Evolutionary conservation across 2,329 filamentous ascomycete genomes (phyloP), one percentile per base, ranked within the genome.

Genomic region (Clonostachys byssicola): DNA sequence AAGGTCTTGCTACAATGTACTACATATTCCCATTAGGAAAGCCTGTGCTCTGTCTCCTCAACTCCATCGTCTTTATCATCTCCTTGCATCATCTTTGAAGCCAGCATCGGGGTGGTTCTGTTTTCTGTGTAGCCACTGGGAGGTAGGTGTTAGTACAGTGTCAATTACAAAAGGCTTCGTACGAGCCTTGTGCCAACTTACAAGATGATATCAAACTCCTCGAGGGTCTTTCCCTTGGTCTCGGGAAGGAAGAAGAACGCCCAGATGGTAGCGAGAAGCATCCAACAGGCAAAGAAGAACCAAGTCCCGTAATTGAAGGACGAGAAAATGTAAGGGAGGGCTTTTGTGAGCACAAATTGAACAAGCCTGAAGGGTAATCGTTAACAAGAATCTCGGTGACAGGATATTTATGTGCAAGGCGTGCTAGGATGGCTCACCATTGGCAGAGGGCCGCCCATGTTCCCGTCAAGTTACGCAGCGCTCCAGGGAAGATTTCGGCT

Each of bases 231-330:
- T 47, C 77, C 77, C 55, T 78, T 80, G 6, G 77, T 80, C 58
- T 80, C 76, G 1, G 77, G 77, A 3, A 80, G 58, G 46, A 78
- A 70, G 59, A 78, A 73, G 51, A 67, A 79, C 4, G 73, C 68
- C 62, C 73, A 80, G 23, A 74, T 48, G 10, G 68, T 64, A 6
- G 73, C 72, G 12, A 68, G 55, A 7, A 80, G 59, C 65, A 78
- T 77, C 55, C 73, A 68, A 3, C 66, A 66, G 1, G 74, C 77
- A 51, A 81, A 81, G 63, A 81, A 79, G 60, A 79, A 78, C 66
- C 75, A 81, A 2, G 74, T 75, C 6, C 77, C 78, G 54, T 72
- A 80, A 18, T 64, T 62, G 10, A 73, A 60, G 1, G 63, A 64
- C 40, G 57, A 63, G 51, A 73, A 68, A 41, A 75, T 74, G 49